phyloP scores from a whole-genome alignment of 2,329 filamentous ascomycete species.

The Aspergillaceae sp. region DNA sequence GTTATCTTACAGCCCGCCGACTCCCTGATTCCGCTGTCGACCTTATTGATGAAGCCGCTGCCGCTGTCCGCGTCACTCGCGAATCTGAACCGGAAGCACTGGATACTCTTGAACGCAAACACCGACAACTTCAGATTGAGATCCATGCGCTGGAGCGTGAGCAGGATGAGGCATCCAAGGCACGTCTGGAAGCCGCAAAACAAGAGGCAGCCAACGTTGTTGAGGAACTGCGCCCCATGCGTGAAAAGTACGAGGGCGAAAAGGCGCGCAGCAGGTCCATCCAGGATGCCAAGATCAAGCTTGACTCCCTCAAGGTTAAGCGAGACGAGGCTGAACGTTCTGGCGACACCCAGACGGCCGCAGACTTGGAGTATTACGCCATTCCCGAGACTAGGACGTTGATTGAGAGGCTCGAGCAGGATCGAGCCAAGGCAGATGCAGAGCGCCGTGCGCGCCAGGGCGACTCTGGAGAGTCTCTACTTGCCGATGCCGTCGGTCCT shows the following conservation, averaged over 20 bases:
- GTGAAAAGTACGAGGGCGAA: slow-evolving; percentile 92
- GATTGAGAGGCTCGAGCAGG: slow-evolving; percentile 72
- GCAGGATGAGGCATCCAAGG: slow-evolving; percentile 84
- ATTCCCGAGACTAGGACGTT: slow-evolving; percentile 81
- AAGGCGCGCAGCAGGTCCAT: slow-evolving; percentile 85
- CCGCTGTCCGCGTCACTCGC: slow-evolving; percentile 87
- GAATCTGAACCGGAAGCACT: slow-evolving; percentile 95
- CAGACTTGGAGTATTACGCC: slow-evolving; percentile 92
- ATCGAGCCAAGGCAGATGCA: slow-evolving; percentile 71
- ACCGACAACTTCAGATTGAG: slow-evolving; percentile 90
- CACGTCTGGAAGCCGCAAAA: slow-evolving; percentile 71
- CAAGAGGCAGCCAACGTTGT: slow-evolving; percentile 90
- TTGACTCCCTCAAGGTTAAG: slow-evolving; percentile 85
- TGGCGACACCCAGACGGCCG: slow-evolving; percentile 75
- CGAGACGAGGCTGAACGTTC: slow-evolving; percentile 85
- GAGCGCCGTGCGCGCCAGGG: slow-evolving; percentile 50
- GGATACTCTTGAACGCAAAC: slow-evolving; percentile 82
- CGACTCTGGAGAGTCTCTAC: slow-evolving; percentile 58
- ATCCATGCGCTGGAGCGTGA: slow-evolving; percentile 92
- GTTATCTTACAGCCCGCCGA: slow-evolving; percentile 83
- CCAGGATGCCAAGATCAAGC: slow-evolving; percentile 88
- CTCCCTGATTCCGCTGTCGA: slow-evolving; percentile 96
- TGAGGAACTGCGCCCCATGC: slow-evolving; percentile 82
- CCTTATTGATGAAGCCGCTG: slow-evolving; percentile 89
- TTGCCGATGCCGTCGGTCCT: slow-evolving; percentile 88